phyloP scores from a whole-genome alignment of 73 alveolate genomes.

The Blepharisma stoltei region DNA sequence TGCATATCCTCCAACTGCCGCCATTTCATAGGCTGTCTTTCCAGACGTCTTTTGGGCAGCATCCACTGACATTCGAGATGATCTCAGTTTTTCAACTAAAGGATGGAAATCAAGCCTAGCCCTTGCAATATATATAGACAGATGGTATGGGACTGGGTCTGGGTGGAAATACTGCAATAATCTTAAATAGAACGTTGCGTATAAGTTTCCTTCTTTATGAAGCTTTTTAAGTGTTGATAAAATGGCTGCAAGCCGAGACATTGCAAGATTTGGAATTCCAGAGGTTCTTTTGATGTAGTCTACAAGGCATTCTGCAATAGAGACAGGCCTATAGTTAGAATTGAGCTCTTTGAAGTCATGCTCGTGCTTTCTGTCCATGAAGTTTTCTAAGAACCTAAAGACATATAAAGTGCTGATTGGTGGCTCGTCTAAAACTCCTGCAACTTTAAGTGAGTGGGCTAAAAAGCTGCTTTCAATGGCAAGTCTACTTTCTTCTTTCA shows the following conservation, averaged over 20 bases:
- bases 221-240: background rate
- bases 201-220: background rate
- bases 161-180: conserved; percentile 27
- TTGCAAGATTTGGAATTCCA: conserved; percentile 22
- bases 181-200: background rate
- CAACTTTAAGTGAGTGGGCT: background rate
- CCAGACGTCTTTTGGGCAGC: background rate
- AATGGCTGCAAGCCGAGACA: background rate
- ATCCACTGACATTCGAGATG: background rate
- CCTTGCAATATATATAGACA: conserved; percentile 2
- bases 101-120: conserved; percentile 30
- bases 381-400: conserved; percentile 22
- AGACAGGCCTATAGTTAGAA: background rate
- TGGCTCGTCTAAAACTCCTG: background rate
- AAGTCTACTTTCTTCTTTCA: no score
- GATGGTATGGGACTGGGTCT: conserved; percentile 14
- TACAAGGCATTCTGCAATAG: background rate
- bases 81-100: background rate
- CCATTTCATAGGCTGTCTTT: background rate
- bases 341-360: background rate
- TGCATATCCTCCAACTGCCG: conserved; percentile 23
- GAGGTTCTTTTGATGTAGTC: background rate
- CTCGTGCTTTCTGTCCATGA: conserved; percentile 19
- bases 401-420: conserved; percentile 4
- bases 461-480: no score